Conservation (phyloP, 2,329 filamentous ascomycete species). For the Mycocentrospora acerina region DNA sequence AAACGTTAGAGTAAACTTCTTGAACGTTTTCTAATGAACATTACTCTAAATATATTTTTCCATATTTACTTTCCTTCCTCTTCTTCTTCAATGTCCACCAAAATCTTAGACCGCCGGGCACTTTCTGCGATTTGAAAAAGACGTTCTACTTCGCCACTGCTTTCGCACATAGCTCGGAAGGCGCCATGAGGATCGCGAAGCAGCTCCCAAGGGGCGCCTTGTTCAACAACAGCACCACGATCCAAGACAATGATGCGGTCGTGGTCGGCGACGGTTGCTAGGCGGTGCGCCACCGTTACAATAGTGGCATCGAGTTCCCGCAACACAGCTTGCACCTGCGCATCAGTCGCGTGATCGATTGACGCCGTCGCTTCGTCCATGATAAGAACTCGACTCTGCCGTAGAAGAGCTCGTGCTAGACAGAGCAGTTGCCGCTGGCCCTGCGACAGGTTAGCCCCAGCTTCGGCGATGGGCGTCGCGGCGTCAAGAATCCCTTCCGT, state of each 20-base stretch:
- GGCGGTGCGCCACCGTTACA: slow-evolving; percentile 84
- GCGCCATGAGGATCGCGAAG: no score
- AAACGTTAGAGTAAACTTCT: no score
- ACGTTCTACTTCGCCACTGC: no score
- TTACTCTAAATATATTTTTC: no score
- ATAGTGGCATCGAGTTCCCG: slow-evolving; percentile 83
- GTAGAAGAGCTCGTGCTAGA: slow-evolving; percentile 81
- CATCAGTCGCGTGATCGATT: slow-evolving; percentile 93
- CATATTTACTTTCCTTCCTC: no score
- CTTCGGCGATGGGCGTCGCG: background rate
- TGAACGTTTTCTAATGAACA: no score
- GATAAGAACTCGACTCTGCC: slow-evolving; percentile 84
- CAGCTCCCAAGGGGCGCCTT: slow-evolving; percentile 64
- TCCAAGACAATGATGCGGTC: slow-evolving; percentile 97
- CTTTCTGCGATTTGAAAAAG: no score
- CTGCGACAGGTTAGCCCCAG: slow-evolving; percentile 78
- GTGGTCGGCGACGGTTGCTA: slow-evolving; percentile 88
- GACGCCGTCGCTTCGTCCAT: slow-evolving; percentile 92
- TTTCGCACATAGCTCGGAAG: no score
- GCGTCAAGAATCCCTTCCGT: background rate
- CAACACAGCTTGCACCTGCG: slow-evolving; percentile 79
- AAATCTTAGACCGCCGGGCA: no score
- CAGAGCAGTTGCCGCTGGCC: slow-evolving; percentile 95
- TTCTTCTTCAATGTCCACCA: no score
- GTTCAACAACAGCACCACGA: slow-evolving; percentile 77